A percentile compares a stretch with the other conserved stretches of the same genome.
Conservation (phyloP, 345 rosid genomes). For the Salix brachista region DNA sequence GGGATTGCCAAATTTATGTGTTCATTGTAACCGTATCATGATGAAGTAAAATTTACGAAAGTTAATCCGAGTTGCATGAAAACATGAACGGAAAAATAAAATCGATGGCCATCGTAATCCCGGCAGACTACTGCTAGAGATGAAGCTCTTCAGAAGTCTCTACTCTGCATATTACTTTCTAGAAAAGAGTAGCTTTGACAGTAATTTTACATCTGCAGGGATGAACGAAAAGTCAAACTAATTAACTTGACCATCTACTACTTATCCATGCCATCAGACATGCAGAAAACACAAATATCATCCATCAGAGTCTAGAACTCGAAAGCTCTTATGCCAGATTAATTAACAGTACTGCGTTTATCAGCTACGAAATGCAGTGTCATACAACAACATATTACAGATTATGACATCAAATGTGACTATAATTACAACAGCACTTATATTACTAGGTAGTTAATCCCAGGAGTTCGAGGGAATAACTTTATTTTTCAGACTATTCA, state of each 20-base stretch:
- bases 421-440: not conserved
- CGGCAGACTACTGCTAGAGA: too few relatives aligned
- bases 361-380: not conserved
- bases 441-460: constrained; percentile 4
- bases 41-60: too few relatives aligned
- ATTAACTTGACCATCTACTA: not conserved
- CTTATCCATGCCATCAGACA: not conserved
- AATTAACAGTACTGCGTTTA: not conserved
- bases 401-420: not conserved
- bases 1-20: too few relatives aligned
- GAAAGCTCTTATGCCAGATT: not conserved
- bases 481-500: constrained; percentile 1
- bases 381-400: not conserved
- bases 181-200: not conserved
- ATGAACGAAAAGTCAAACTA: not conserved
- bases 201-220: not conserved
- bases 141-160: too few relatives aligned
- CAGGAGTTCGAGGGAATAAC: constrained; percentile 16
- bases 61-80: too few relatives aligned
- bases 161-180: not conserved
- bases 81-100: too few relatives aligned
- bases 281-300: not conserved
- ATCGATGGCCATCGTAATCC: too few relatives aligned
- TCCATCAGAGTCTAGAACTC: not conserved
- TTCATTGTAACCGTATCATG: too few relatives aligned